Conservation (phyloP, 176 grass and related monocot species). For the Hsuehochloa calcarea region DNA sequence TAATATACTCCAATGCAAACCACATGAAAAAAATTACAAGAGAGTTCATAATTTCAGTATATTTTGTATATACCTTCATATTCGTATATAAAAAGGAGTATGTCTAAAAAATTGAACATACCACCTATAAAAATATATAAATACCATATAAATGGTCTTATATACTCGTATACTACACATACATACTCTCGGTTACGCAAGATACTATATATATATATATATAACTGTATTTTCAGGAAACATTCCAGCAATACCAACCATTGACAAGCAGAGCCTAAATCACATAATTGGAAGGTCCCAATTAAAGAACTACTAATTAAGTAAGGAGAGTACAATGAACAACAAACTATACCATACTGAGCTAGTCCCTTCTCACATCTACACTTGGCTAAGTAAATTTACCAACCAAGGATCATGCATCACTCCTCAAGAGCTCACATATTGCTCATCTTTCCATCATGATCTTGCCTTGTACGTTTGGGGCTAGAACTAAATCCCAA, state of each 20-base stretch:
- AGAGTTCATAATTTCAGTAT: no score
- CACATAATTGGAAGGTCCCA: background rate
- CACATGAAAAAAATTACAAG: no score
- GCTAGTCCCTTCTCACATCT: background rate
- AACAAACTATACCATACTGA: background rate
- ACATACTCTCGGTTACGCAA: no score
- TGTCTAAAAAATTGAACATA: no score
- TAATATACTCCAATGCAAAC: no score
- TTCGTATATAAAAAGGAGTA: no score
- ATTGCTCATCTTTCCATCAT: constrained; percentile 5
- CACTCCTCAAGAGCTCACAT: background rate
- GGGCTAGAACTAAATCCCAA: constrained; percentile 17
- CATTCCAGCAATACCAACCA: background rate
- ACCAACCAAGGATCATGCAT: background rate
- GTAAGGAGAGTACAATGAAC: background rate
- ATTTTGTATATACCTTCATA: no score
- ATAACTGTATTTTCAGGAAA: background rate
- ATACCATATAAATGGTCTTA: no score
- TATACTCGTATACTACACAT: no score
- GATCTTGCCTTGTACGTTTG: background rate
- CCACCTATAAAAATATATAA: no score
- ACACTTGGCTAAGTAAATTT: background rate
- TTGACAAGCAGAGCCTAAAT: background rate
- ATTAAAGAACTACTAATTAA: background rate
- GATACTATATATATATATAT: no score